A percentile compares a stretch with the other conserved stretches of the same genome.
Evolutionary conservation across 2,329 filamentous ascomycete genomes (phyloP).

Genomic region (Fusarium sp.): DNA sequence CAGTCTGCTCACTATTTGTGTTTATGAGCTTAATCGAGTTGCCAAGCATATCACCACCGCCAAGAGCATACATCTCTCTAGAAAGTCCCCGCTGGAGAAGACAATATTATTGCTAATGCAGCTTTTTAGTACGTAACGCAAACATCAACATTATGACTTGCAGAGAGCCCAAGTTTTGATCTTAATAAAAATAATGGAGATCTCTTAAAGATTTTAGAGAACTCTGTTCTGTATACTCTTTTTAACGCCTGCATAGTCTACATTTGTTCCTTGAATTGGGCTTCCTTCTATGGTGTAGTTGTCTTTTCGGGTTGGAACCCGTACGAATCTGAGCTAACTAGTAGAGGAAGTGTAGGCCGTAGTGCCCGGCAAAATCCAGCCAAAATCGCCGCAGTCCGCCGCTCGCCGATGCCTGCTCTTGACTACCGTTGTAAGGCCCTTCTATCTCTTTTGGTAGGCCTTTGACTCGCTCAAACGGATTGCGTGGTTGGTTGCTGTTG

Average conservation of each 20-base stretch:
- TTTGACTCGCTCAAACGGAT: too few species aligned
- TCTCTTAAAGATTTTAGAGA: neutral
- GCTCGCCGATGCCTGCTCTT: neutral
- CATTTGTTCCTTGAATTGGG: neutral
- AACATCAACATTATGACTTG: neutral
- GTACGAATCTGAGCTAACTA: neutral
- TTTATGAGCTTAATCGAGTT: neutral
- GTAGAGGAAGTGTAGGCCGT: neutral
- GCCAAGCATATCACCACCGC: neutral
- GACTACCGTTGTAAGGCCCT: too few species aligned
- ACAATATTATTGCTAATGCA: fast-evolving
- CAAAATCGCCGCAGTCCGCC: neutral
- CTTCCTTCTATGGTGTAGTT: neutral
- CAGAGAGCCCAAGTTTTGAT: fast-evolving
- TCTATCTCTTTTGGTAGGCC: too few species aligned
- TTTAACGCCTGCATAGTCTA: neutral
- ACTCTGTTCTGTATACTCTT: neutral
- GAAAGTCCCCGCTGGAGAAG: fast-evolving
- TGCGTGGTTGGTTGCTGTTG: fast-evolving
- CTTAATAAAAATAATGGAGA: fast-evolving
- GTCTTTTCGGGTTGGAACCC: fast-evolving
- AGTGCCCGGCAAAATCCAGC: neutral
- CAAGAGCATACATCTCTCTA: neutral
- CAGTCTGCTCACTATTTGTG: neutral
- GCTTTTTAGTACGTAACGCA: neutral